phyloP scores from a whole-genome alignment of 2,329 filamentous ascomycete genomes.

The Ceratocystis variospora region DNA sequence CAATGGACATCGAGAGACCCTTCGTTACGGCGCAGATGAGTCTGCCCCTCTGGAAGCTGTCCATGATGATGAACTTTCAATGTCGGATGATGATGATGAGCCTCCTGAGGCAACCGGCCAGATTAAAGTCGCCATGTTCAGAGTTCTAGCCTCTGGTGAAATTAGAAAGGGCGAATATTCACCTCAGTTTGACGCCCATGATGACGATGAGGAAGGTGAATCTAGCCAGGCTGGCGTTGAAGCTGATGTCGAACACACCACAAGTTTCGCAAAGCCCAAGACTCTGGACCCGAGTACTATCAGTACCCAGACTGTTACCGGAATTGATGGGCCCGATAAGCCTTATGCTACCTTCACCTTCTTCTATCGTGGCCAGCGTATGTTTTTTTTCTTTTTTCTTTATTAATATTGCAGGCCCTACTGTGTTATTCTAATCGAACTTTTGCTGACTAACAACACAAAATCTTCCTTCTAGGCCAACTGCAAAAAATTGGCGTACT shows the following conservation, averaged over 20 bases:
- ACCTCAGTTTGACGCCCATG: slow-evolving; percentile 91
- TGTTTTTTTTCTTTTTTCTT: too few relatives aligned
- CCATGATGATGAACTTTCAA: slow-evolving; percentile 56
- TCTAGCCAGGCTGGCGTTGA: slow-evolving; percentile 30
- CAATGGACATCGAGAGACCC: slow-evolving; percentile 36
- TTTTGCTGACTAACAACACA: not conserved
- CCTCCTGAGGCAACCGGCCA: slow-evolving; percentile 89
- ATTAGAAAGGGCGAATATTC: slow-evolving; percentile 98
- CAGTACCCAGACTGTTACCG: slow-evolving; percentile 97
- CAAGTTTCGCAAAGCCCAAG: slow-evolving; percentile 94
- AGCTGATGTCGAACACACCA: slow-evolving; percentile 87
- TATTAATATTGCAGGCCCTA: slow-evolving; percentile 1
- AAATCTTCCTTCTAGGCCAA: slow-evolving; percentile 48
- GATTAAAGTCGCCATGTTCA: slow-evolving; percentile 95
- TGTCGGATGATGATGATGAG: slow-evolving; percentile 74
- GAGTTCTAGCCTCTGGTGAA: slow-evolving; percentile 86
- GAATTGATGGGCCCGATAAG: slow-evolving; percentile 88
- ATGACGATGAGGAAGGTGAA: slow-evolving; percentile 58
- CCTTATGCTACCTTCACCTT: slow-evolving; percentile 97
- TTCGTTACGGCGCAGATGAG: slow-evolving; percentile 69
- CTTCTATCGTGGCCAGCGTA: slow-evolving; percentile 89
- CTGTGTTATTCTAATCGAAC: not conserved
- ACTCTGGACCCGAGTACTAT: slow-evolving; percentile 92
- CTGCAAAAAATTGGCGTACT: slow-evolving; percentile 92
- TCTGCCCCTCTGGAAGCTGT: slow-evolving; percentile 58